Conservation (phyloP, 768 basidiomycete species). For the Galerina sulciceps region DNA sequence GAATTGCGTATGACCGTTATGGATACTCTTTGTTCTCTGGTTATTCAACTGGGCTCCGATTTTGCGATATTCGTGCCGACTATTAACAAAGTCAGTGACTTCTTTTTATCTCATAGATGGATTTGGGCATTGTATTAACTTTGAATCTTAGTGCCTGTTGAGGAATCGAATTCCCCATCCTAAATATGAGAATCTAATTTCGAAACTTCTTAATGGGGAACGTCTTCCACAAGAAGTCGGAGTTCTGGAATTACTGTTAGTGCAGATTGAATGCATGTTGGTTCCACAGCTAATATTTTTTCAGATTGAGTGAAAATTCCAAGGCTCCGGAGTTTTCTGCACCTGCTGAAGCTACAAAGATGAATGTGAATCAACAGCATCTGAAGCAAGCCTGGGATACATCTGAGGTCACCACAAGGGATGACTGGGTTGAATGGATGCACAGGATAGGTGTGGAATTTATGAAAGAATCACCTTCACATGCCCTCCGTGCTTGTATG, state of each 20-base stretch:
- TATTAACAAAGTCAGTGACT: conserved; percentile 78
- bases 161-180: conserved; percentile 79
- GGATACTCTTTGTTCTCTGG: conserved; percentile 91
- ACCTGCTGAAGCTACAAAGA: conserved; percentile 84
- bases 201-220: conserved; percentile 90
- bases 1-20: conserved; percentile 87
- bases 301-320: conserved; percentile 58
- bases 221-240: conserved; percentile 85
- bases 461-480: conserved; percentile 97
- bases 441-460: conserved; percentile 91
- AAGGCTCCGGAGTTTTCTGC: conserved; percentile 77
- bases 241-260: conserved; percentile 69
- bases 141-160: conserved; percentile 63
- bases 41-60: conserved; percentile 93
- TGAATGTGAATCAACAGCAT: conserved; percentile 96
- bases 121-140: background rate
- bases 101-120: background rate
- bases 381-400: conserved; percentile 97
- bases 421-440: conserved; percentile 98
- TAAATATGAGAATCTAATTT: conserved; percentile 86
- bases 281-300: conserved; percentile 4
- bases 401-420: conserved; percentile 70
- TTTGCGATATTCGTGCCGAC: conserved; percentile 98
- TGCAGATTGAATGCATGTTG: background rate
- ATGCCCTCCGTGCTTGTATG: conserved; percentile 97